Conservation (phyloP, 495 filamentous ascomycete genomes). For the Neurospora sp. region DNA sequence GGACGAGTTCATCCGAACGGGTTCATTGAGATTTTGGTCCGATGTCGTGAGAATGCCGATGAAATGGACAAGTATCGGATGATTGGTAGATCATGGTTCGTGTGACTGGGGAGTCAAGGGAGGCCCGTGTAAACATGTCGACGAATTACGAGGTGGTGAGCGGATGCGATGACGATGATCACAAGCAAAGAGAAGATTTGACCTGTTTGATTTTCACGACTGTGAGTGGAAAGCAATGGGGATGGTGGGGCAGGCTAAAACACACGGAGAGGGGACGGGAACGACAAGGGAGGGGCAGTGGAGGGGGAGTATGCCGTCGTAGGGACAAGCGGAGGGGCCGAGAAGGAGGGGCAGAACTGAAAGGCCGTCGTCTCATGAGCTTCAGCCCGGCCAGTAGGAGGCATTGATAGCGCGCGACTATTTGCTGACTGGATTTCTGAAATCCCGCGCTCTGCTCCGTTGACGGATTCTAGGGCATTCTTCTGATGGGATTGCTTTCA, state of each 20-base stretch:
- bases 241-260: not conserved
- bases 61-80: not conserved
- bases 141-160: not conserved
- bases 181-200: not conserved
- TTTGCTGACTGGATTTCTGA: not conserved
- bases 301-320: not conserved
- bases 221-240: not conserved
- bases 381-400: not conserved
- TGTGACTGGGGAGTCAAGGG: not conserved
- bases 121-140: not conserved
- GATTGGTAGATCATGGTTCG: not conserved
- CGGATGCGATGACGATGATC: not conserved
- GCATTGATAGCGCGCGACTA: not conserved
- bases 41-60: not conserved
- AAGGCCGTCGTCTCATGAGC: not conserved
- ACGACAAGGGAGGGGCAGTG: not conserved
- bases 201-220: not conserved
- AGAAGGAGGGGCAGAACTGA: not conserved
- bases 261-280: not conserved
- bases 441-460: not conserved
- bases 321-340: not conserved
- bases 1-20: not conserved
- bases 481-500: not conserved
- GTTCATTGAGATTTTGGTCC: not conserved
- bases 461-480: not conserved